Conservation (phyloP, 116 monocot genomes). For the Trichopus zeylanicus region DNA sequence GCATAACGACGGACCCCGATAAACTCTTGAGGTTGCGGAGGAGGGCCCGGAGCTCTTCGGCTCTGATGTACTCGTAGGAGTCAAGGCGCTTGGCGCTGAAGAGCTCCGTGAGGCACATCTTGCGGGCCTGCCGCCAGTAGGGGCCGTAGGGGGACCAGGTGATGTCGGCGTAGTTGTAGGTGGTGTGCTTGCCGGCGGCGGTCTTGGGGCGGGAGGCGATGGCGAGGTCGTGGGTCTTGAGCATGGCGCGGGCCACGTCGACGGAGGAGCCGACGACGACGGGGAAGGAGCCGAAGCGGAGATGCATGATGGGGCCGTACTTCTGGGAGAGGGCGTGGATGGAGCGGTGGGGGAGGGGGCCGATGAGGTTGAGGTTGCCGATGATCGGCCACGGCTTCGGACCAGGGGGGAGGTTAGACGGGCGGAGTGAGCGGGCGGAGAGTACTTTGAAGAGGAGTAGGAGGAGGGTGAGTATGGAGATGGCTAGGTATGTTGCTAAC, state of each 20-base stretch:
- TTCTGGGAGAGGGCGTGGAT: constrained; percentile 23
- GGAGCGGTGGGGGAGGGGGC: constrained; percentile 33
- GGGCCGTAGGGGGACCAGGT: constrained; percentile 61
- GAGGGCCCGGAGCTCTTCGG: constrained; percentile 13
- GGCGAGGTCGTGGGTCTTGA: constrained; percentile 27
- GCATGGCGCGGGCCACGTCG: constrained; percentile 21
- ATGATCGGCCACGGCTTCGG: constrained; percentile 32
- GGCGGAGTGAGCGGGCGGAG: neutral
- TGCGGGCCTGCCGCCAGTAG: constrained; percentile 58
- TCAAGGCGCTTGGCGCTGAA: constrained; percentile 49
- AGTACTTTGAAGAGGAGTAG: constrained; percentile 1
- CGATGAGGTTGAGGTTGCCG: constrained; percentile 41
- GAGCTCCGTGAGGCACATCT: constrained; percentile 64
- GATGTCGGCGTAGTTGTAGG: constrained; percentile 38
- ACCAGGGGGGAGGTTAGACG: constrained; percentile 20
- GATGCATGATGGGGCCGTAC: constrained; percentile 48
- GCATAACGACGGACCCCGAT: neutral
- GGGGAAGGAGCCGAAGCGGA: constrained; percentile 27
- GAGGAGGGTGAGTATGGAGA: neutral
- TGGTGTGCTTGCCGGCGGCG: constrained; percentile 19
- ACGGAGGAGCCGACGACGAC: constrained; percentile 26
- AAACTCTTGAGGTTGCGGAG: constrained; percentile 14
- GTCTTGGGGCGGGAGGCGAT: constrained; percentile 17
- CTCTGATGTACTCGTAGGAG: constrained; percentile 53
- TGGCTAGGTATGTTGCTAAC: neutral